Percentiles rank a stretch among this genome's conserved stretches.
Evolutionary conservation across 2,329 filamentous ascomycete species (phyloP).

Genomic region (Sporothrix pseudoabietina): DNA sequence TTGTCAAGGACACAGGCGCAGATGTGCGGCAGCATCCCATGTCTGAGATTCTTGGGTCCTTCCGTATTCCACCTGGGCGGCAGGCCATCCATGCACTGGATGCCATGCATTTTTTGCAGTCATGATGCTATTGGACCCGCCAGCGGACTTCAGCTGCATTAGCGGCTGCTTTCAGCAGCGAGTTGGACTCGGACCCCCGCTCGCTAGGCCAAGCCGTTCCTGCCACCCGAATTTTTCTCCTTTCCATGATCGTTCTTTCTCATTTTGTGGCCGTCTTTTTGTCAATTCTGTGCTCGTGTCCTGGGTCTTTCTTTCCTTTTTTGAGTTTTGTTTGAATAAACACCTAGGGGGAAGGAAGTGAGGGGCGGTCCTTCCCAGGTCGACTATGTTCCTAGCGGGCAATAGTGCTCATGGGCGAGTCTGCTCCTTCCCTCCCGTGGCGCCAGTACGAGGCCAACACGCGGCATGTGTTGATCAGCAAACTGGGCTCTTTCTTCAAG

Average conservation of each 20-base stretch:
- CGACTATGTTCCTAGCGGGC: constrained; percentile 10
- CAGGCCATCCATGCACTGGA: not conserved
- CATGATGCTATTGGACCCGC: constrained; percentile 28
- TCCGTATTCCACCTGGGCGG: not conserved
- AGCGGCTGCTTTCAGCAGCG: constrained; percentile 30
- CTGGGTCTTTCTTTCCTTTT: not conserved
- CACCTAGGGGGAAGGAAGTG: not conserved
- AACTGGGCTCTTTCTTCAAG: not conserved
- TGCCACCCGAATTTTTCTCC: constrained; percentile 26
- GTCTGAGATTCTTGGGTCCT: constrained; percentile 8
- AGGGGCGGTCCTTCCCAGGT: not conserved
- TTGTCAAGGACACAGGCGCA: not conserved
- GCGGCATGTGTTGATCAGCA: not conserved
- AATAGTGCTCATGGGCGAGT: constrained; percentile 18
- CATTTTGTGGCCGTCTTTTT: not conserved
- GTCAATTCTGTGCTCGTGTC: not conserved
- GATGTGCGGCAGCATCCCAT: not conserved
- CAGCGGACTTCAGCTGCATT: constrained; percentile 29
- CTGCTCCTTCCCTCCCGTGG: constrained; percentile 29
- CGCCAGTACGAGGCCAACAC: constrained; percentile 19
- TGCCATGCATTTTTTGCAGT: not conserved
- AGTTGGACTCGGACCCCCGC: constrained; percentile 30
- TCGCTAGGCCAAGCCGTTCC: constrained; percentile 25
- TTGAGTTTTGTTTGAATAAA: not conserved
- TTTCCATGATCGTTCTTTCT: constrained; percentile 1